These are phyloP conservation scores for Berberis thunbergii DNA, from an alignment of 164 flowering plant genomes.

Conservation along the genomic window DNA sequence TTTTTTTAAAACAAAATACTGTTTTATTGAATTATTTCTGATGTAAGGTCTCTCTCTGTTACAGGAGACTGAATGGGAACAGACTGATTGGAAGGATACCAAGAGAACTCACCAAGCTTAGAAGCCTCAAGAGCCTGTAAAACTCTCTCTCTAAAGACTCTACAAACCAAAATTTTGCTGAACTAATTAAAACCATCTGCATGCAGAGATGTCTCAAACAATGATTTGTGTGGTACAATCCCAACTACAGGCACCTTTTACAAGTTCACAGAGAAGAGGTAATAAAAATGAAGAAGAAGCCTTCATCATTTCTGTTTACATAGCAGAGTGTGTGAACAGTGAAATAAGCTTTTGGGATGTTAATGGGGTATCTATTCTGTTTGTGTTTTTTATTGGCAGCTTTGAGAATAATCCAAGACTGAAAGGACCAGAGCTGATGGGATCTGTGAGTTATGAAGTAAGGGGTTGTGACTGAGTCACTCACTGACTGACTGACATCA, in stretches of 20 bases:
- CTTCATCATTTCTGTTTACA: background rate
- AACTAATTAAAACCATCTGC: background rate
- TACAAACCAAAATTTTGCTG: no score
- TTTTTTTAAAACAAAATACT: no score
- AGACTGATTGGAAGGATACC: constrained; percentile 62
- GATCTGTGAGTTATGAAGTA: constrained; percentile 61
- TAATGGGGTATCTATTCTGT: background rate
- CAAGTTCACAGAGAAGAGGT: constrained; percentile 65
- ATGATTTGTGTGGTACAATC: constrained; percentile 64
- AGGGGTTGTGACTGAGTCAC: constrained; percentile 13
- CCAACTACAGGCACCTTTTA: constrained; percentile 62
- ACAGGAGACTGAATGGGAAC: constrained; percentile 59
- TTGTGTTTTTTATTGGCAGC: constrained; percentile 25
- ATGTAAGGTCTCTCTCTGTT: no score
- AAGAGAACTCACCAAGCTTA: constrained; percentile 57
- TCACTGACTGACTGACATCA: constrained; percentile 12
- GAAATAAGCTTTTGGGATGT: background rate
- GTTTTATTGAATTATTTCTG: no score
- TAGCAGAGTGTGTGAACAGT: background rate
- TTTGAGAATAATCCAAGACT: constrained; percentile 60
- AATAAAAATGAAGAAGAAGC: background rate
- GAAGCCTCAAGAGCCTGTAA: constrained; percentile 62
- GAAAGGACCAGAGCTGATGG: constrained; percentile 83
- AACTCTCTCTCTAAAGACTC: no score
- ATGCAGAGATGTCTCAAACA: constrained; percentile 64